phyloP scores from a whole-genome alignment of 2,329 filamentous ascomycete genomes.

The Cryphonectria parasitica region DNA sequence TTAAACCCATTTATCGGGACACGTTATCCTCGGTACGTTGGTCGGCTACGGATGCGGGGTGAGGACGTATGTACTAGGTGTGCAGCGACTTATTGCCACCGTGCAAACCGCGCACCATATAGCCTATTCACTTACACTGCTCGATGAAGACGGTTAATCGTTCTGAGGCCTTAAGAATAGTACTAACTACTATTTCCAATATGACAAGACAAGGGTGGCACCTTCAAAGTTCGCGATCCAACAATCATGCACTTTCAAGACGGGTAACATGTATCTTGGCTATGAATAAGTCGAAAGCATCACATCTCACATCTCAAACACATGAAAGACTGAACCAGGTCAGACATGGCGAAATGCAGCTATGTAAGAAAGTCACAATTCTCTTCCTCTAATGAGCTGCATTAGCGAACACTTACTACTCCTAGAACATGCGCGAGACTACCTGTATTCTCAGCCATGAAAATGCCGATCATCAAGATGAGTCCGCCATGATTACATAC shows the following conservation, averaged over 20 bases:
- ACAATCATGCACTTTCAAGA: background rate
- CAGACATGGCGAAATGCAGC: background rate
- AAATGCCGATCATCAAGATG: background rate
- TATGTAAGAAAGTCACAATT: background rate
- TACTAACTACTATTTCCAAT: no score
- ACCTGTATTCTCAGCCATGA: background rate
- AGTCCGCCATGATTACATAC: background rate
- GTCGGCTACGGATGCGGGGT: background rate
- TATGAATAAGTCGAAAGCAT: background rate
- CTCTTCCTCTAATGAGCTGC: background rate
- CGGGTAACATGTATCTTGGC: background rate
- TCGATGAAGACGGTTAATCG: no score
- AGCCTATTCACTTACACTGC: background rate
- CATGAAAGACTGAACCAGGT: background rate
- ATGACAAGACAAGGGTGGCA: background rate
- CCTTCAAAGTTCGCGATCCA: background rate
- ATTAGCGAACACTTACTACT: background rate
- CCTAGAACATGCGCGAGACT: background rate
- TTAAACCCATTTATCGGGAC: no score
- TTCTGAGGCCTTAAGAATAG: no score
- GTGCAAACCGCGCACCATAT: background rate
- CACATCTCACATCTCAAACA: background rate
- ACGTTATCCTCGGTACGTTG: constrained; percentile 1
- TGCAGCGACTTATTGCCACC: background rate
- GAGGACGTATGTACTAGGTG: background rate